Conservation (phyloP, 2,329 filamentous ascomycete genomes). For the Aspergillus oerlinghausenensis region DNA sequence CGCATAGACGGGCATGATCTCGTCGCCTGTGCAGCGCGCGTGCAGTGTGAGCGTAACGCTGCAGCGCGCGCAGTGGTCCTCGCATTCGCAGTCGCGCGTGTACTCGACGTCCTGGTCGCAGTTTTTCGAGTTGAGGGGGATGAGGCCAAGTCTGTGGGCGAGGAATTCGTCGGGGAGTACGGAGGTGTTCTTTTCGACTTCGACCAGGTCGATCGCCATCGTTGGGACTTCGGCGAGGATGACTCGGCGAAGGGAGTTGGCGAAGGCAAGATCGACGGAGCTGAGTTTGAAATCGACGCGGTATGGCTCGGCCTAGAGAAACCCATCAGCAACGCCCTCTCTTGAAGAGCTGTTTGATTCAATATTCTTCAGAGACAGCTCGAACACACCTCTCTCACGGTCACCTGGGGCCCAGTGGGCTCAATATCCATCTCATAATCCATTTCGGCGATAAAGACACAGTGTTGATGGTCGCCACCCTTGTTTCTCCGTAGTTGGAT, state of each 20-base stretch:
- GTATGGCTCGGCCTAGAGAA: slow-evolving; percentile 64
- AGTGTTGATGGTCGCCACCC: slow-evolving; percentile 19
- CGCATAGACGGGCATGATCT: slow-evolving; percentile 91
- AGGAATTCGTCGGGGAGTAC: slow-evolving; percentile 96
- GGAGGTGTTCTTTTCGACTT: slow-evolving; percentile 90
- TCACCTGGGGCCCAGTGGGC: slow-evolving; percentile 45
- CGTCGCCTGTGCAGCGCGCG: slow-evolving; percentile 77
- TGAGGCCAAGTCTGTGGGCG: slow-evolving; percentile 82
- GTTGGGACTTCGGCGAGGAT: slow-evolving; percentile 94
- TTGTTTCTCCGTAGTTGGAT: background rate
- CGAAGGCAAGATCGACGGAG: slow-evolving; percentile 84
- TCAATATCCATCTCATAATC: slow-evolving; percentile 47
- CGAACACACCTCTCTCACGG: slow-evolving; percentile 42
- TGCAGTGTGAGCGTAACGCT: slow-evolving; percentile 79
- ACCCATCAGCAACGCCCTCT: background rate
- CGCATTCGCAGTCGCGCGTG: slow-evolving; percentile 92
- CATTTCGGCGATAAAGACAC: slow-evolving; percentile 27
- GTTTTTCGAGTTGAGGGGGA: slow-evolving; percentile 80
- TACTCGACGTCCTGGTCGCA: slow-evolving; percentile 77
- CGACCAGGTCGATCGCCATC: slow-evolving; percentile 89
- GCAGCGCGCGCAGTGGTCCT: slow-evolving; percentile 89
- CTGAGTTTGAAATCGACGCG: slow-evolving; percentile 89
- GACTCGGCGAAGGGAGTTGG: slow-evolving; percentile 84
- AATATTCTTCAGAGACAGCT: background rate
- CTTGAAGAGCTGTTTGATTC: background rate